phyloP scores from a whole-genome alignment of 176 grass and related monocot genomes.

The Hordeum marinum region DNA sequence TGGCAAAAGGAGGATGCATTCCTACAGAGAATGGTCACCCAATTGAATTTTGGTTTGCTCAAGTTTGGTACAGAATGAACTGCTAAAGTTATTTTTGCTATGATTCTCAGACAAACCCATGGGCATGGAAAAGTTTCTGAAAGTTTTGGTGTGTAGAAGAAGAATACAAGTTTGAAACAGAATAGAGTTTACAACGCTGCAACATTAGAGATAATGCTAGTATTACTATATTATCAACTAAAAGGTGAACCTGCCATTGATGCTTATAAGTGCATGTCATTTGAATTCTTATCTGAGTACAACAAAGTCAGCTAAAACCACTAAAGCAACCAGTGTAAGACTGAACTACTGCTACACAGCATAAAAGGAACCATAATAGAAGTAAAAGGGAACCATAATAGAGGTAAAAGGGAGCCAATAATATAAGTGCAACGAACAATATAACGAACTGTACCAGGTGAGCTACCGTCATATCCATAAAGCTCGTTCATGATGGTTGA shows the following conservation, averaged over 20 bases:
- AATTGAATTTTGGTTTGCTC: not conserved
- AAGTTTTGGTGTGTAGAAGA: not conserved
- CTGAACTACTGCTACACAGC: not conserved
- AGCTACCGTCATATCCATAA: conserved; percentile 73
- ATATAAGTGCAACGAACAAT: not conserved
- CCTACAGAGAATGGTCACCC: conserved; percentile 40
- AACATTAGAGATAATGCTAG: not conserved
- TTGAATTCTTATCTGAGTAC: not conserved
- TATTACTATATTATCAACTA: not conserved
- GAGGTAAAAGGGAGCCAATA: not conserved
- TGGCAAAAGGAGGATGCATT: conserved; percentile 92
- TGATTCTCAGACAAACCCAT: not conserved
- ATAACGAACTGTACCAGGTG: conserved; percentile 46
- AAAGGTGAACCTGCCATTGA: not conserved
- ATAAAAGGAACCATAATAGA: not conserved
- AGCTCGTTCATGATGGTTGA: conserved; percentile 89
- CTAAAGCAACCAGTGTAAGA: not conserved
- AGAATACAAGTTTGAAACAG: not conserved
- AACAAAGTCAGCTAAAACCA: not conserved
- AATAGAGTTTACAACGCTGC: not conserved
- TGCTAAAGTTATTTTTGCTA: not conserved
- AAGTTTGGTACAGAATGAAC: not conserved
- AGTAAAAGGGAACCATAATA: not conserved
- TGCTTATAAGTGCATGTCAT: not conserved
- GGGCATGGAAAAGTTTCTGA: not conserved